These are phyloP conservation scores for Fusarium penzigii DNA, from an alignment of 2,329 filamentous ascomycete genomes.

Conservation along the genomic window DNA sequence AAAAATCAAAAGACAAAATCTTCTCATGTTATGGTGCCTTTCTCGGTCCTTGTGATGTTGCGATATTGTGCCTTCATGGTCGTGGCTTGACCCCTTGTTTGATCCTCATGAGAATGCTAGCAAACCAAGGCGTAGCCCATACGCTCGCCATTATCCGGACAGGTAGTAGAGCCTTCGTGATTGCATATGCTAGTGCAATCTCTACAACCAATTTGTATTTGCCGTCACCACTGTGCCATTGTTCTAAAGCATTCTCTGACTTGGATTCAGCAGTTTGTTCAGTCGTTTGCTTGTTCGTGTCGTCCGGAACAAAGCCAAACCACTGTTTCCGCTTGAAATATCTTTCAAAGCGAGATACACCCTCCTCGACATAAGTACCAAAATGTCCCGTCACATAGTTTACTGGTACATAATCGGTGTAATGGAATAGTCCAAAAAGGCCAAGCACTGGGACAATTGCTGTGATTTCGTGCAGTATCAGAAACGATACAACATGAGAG, in stretches of 20 bases:
- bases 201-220: conserved; percentile 61
- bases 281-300: neutral
- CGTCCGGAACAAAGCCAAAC: conserved; percentile 62
- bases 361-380: conserved; percentile 56
- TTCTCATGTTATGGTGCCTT: conserved; percentile 15
- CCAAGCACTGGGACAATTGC: conserved; percentile 78
- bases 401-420: conserved; percentile 70
- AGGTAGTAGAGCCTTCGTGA: conserved; percentile 84
- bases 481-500: conserved; percentile 81
- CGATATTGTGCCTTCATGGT: conserved; percentile 11
- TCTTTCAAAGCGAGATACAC: conserved; percentile 71
- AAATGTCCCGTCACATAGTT: conserved; percentile 51
- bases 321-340: conserved; percentile 81
- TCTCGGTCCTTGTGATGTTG: conserved; percentile 4
- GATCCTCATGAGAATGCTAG: conserved; percentile 58
- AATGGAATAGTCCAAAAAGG: conserved; percentile 78
- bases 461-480: conserved; percentile 89
- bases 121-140: conserved; percentile 93
- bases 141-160: conserved; percentile 75
- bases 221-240: conserved; percentile 42
- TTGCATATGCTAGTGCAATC: conserved; percentile 85
- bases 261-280: conserved; percentile 10
- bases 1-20: conserved; percentile 27
- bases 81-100: conserved; percentile 33
- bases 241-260: conserved; percentile 33